These are phyloP conservation scores for Microdochium trichocladiopsis DNA, from an alignment of 2,329 filamentous ascomycete genomes.

Conservation along the genomic window DNA sequence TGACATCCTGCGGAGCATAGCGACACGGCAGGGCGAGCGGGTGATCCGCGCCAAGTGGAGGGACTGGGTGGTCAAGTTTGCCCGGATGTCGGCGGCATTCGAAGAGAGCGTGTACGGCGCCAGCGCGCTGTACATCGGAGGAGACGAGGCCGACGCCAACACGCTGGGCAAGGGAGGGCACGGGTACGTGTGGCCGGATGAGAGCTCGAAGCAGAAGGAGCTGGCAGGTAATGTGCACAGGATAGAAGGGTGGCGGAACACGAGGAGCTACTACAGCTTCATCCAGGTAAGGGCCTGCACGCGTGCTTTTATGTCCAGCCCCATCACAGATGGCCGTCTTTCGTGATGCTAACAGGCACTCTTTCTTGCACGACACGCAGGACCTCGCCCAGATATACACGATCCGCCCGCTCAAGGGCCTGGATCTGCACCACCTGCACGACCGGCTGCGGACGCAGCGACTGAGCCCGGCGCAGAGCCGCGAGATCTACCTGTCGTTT, in stretches of 20 bases:
- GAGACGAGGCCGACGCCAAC: conserved; percentile 58
- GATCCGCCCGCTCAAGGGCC: conserved; percentile 62
- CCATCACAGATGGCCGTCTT: conserved; percentile 27
- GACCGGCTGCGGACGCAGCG: conserved; percentile 82
- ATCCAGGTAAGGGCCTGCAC: conserved; percentile 66
- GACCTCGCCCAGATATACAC: conserved; percentile 60
- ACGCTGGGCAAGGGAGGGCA: conserved; percentile 65
- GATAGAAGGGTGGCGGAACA: conserved; percentile 96
- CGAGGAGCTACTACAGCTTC: conserved; percentile 90
- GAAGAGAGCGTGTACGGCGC: conserved; percentile 94
- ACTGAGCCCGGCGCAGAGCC: conserved; percentile 66
- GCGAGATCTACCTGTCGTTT: conserved; percentile 79
- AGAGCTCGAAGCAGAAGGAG: conserved; percentile 72
- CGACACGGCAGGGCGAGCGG: conserved; percentile 79
- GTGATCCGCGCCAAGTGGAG: conserved; percentile 90
- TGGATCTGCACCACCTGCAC: conserved; percentile 88
- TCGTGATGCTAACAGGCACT: neutral
- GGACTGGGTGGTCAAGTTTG: conserved; percentile 91
- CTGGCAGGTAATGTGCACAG: conserved; percentile 85
- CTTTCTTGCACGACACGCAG: too few relatives aligned
- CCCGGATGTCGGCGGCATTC: conserved; percentile 84
- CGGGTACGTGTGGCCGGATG: conserved; percentile 92
- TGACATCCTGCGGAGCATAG: conserved; percentile 75
- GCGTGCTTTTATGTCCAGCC: conserved; percentile 4
- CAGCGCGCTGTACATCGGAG: conserved; percentile 78